These are phyloP conservation scores for Suillus subalutaceus DNA, from an alignment of 768 basidiomycete species.

Conservation along the genomic window DNA sequence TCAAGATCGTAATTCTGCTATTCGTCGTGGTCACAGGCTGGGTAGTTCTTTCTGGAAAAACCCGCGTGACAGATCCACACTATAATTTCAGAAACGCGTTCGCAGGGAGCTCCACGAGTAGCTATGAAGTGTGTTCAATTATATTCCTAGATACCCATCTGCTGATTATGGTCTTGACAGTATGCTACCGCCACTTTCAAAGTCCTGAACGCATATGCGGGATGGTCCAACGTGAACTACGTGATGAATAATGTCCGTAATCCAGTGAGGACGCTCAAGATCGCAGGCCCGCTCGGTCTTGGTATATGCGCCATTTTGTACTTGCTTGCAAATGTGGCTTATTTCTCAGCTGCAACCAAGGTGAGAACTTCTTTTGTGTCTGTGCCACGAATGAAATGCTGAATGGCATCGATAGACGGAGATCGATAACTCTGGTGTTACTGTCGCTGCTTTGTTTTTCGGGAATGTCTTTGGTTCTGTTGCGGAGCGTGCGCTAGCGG, in stretches of 20 bases:
- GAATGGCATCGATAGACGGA: conserved; percentile 33
- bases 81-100: conserved; percentile 63
- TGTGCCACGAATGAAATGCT: not conserved
- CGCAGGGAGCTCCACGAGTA: conserved; percentile 53
- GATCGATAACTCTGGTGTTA: conserved; percentile 51
- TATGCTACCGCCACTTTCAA: conserved; percentile 66
- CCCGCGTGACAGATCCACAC: conserved; percentile 56
- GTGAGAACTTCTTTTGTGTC: conserved; percentile 10
- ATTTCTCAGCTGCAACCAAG: conserved; percentile 45
- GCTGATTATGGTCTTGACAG: conserved; percentile 29
- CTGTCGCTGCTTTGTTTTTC: conserved; percentile 65
- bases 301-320: conserved; percentile 56
- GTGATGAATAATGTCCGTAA: conserved; percentile 64
- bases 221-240: conserved; percentile 62
- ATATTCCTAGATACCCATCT: not conserved
- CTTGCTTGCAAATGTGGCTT: conserved; percentile 58
- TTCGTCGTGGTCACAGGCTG: conserved; percentile 61
- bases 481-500: conserved; percentile 58
- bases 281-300: conserved; percentile 61
- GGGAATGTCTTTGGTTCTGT: conserved; percentile 55
- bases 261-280: conserved; percentile 62
- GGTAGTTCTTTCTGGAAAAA: conserved; percentile 62
- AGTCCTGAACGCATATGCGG: conserved; percentile 49
- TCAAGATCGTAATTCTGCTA: conserved; percentile 57
- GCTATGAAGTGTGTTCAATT: conserved; percentile 42